These are phyloP conservation scores for Saxispiralis lemnorum DNA, from an alignment of 495 filamentous ascomycete species.

Conservation along the genomic window DNA sequence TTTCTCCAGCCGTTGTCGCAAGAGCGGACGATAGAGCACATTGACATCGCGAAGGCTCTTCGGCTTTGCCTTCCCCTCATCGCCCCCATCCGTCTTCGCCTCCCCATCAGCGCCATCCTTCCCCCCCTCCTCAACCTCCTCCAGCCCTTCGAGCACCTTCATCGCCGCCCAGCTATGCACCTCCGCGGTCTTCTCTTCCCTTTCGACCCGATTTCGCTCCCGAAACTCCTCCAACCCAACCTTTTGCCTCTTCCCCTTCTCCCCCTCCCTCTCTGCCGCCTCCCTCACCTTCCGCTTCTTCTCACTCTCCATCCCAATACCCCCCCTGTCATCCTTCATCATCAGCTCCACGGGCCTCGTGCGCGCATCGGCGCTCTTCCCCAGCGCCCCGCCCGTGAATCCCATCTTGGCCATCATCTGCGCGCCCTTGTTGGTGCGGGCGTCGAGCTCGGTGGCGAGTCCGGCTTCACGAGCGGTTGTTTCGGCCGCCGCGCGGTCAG, in stretches of 20 bases:
- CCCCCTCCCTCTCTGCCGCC: conserved; percentile 34
- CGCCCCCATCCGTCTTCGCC: conserved; percentile 3
- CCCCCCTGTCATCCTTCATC: conserved; percentile 64
- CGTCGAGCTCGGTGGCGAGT: conserved; percentile 45
- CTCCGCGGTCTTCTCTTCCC: conserved; percentile 52
- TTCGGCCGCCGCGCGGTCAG: conserved; percentile 49
- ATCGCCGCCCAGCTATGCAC: conserved; percentile 53
- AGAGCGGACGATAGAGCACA: conserved; percentile 60
- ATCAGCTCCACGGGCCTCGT: conserved; percentile 50
- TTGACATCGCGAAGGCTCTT: conserved; percentile 41
- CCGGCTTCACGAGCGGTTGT: conserved; percentile 54
- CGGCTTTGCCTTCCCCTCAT: not conserved
- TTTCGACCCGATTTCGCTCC: conserved; percentile 51
- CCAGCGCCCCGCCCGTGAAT: conserved; percentile 59
- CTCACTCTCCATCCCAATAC: conserved; percentile 70
- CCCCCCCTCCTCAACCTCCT: conserved; percentile 15
- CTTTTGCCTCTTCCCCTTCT: conserved; percentile 40
- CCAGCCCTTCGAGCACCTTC: conserved; percentile 42
- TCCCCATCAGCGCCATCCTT: conserved; percentile 7
- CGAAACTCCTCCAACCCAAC: conserved; percentile 61
- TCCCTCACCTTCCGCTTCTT: conserved; percentile 66
- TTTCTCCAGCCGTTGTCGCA: conserved; percentile 47
- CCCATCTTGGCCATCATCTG: conserved; percentile 96
- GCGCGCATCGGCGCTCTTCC: conserved; percentile 32
- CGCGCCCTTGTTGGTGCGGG: conserved; percentile 54